Conservation (phyloP, 805 yeast species). For the Teunomyces pallodes region DNA sequence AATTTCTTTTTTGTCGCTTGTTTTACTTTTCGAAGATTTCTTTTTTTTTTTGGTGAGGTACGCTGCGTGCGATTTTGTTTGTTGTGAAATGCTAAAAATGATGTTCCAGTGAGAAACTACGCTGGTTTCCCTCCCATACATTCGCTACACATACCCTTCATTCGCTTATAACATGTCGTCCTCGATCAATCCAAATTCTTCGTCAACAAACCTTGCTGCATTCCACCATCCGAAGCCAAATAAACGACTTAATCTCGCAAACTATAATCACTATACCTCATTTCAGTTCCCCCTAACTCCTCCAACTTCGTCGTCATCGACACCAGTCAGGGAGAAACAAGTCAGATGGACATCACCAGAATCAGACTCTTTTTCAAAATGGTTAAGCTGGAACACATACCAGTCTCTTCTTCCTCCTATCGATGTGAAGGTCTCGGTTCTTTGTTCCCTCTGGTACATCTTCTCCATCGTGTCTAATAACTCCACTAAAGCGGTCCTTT, state of each 20-base stretch:
- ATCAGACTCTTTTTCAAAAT: neutral
- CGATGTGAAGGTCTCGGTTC: slow-evolving; percentile 20
- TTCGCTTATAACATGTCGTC: slow-evolving; percentile 4
- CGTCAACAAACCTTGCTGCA: slow-evolving; percentile 29
- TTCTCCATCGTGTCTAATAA: slow-evolving; percentile 79
- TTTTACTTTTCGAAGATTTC: neutral
- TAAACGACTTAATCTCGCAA: slow-evolving; percentile 12
- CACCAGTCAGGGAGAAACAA: slow-evolving; percentile 27
- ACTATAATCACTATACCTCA: slow-evolving; percentile 10
- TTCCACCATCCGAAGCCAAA: slow-evolving; percentile 19
- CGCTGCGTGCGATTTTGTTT: neutral
- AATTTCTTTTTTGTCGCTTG: neutral
- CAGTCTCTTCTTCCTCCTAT: slow-evolving; percentile 20
- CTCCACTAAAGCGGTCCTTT: slow-evolving; percentile 73
- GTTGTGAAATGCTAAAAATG: slow-evolving; percentile 2
- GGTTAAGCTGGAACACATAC: neutral
- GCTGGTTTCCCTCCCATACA: neutral
- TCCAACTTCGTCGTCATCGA: slow-evolving; percentile 30
- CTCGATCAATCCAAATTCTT: slow-evolving; percentile 36
- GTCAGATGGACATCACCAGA: neutral
- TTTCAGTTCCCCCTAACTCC: slow-evolving; percentile 32
- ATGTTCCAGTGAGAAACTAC: neutral
- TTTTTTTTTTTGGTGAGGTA: neutral
- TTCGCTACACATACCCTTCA: neutral
- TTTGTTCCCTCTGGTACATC: slow-evolving; percentile 79